A percentile compares a stretch with the other conserved stretches of the same genome.
phyloP scores from a whole-genome alignment of 2,329 filamentous ascomycete genomes.

The Fusarium pilosicola region DNA sequence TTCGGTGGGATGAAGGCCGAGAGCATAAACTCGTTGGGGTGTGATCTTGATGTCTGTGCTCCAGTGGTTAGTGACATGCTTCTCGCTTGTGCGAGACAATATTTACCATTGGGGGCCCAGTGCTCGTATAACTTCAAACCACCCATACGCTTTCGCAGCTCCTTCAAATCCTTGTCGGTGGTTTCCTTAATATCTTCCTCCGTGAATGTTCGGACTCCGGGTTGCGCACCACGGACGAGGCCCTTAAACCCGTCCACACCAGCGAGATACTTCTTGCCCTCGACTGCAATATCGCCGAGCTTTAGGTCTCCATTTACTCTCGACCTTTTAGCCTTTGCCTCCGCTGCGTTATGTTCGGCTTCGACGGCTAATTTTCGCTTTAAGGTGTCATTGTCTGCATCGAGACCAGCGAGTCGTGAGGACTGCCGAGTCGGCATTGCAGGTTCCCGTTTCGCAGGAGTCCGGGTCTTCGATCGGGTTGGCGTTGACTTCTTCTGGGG shows the following conservation, averaged over 20 bases:
- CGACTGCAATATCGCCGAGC: slow-evolving; percentile 81
- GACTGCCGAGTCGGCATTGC: slow-evolving; percentile 65
- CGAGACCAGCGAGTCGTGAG: slow-evolving; percentile 66
- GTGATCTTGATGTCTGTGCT: slow-evolving; percentile 85
- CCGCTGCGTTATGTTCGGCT: slow-evolving; percentile 52
- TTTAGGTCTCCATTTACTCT: slow-evolving; percentile 69
- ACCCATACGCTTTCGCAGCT: slow-evolving; percentile 80
- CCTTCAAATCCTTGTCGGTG: slow-evolving; percentile 77
- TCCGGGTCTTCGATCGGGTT: slow-evolving; percentile 45
- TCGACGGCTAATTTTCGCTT: slow-evolving; percentile 65
- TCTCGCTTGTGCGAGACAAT: too few species aligned
- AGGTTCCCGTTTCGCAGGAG: slow-evolving; percentile 59
- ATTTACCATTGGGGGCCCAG: slow-evolving; percentile 80
- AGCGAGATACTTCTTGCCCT: slow-evolving; percentile 79
- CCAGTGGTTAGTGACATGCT: not conserved
- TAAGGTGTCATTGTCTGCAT: slow-evolving; percentile 57
- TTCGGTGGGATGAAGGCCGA: slow-evolving; percentile 87
- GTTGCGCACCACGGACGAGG: slow-evolving; percentile 74
- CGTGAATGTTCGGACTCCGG: slow-evolving; percentile 85
- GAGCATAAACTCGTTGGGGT: slow-evolving; percentile 85
- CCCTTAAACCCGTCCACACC: slow-evolving; percentile 71
- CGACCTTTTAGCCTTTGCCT: slow-evolving; percentile 66
- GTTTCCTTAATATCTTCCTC: slow-evolving; percentile 86
- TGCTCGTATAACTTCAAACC: slow-evolving; percentile 82
- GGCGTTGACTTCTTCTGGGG: slow-evolving; percentile 54